Percentiles rank a stretch among this genome's conserved stretches.
Conservation (phyloP, 1,284 basidiomycete species). For the Lentinula novae-zelandiae region DNA sequence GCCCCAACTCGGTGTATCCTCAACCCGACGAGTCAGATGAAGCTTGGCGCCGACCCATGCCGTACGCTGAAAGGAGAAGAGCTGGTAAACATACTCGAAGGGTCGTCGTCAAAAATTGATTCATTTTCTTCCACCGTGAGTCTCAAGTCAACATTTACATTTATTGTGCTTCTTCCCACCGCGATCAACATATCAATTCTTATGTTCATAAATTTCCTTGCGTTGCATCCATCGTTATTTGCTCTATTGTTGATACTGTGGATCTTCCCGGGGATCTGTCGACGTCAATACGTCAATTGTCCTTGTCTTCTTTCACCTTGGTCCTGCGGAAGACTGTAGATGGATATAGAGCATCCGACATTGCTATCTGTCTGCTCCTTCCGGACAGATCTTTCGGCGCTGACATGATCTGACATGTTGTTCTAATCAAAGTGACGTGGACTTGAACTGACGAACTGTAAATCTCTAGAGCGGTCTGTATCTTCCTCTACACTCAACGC, state of each 20-base stretch:
- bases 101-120: conserved; percentile 50
- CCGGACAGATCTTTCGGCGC: background rate
- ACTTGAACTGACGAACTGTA: background rate
- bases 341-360: background rate
- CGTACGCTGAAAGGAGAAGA: conserved; percentile 61
- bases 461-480: background rate
- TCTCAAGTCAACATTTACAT: background rate
- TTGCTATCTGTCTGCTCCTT: background rate
- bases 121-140: background rate
- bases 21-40: conserved; percentile 51
- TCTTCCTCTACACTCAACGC: background rate
- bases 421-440: background rate
- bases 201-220: background rate
- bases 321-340: background rate
- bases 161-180: background rate
- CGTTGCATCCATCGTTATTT: background rate
- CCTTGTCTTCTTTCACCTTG: background rate
- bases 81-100: conserved; percentile 72
- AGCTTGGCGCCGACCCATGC: conserved; percentile 62
- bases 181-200: background rate
- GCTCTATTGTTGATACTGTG: background rate
- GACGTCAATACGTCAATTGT: background rate
- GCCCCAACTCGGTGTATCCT: conserved; percentile 35
- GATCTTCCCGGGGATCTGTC: background rate
- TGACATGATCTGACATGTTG: conserved; percentile 3